A percentile compares a stretch with the other conserved stretches of the same genome.
Conservation (phyloP, 2,329 filamentous ascomycete genomes). For the Emergomyces africanus region DNA sequence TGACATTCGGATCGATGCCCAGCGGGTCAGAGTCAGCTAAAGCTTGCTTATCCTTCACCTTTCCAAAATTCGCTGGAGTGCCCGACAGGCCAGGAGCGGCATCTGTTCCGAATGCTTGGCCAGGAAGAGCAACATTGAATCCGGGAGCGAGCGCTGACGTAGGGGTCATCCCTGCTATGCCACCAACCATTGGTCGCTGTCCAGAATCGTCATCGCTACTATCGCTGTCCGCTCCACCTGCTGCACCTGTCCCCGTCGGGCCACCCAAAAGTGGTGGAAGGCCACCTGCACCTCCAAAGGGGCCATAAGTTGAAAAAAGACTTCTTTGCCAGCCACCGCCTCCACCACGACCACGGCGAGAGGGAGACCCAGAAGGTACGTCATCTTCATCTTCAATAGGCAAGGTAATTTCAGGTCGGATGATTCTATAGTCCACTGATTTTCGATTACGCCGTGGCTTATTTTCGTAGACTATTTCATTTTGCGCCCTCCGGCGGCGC, state of each 20-base stretch:
- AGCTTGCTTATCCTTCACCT: conserved; percentile 83
- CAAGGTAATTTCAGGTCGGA: conserved; percentile 56
- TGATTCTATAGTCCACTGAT: conserved; percentile 74
- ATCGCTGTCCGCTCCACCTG: conserved; percentile 77
- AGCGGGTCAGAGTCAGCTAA: conserved; percentile 89
- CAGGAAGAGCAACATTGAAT: conserved; percentile 40
- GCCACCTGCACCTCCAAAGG: conserved; percentile 77
- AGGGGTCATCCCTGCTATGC: conserved; percentile 53
- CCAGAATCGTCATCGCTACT: conserved; percentile 75
- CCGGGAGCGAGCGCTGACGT: conserved; percentile 40
- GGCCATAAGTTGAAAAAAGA: conserved; percentile 80
- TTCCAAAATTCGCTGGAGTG: conserved; percentile 73
- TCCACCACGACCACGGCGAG: conserved; percentile 53
- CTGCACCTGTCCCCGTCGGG: conserved; percentile 54
- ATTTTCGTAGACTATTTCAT: conserved; percentile 25
- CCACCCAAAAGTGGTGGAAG: conserved; percentile 59
- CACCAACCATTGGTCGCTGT: conserved; percentile 46
- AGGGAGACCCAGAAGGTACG: conserved; percentile 53
- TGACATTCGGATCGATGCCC: conserved; percentile 82
- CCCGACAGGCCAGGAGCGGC: conserved; percentile 43
- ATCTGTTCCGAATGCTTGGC: conserved; percentile 46
- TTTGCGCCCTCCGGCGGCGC: conserved; percentile 25
- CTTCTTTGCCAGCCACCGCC: conserved; percentile 59
- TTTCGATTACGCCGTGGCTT: conserved; percentile 46
- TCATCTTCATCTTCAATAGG: conserved; percentile 65